Percentiles rank a stretch among this genome's conserved stretches.
Conservation (phyloP, 2,329 filamentous ascomycete genomes). For the Cercospora sesami region DNA sequence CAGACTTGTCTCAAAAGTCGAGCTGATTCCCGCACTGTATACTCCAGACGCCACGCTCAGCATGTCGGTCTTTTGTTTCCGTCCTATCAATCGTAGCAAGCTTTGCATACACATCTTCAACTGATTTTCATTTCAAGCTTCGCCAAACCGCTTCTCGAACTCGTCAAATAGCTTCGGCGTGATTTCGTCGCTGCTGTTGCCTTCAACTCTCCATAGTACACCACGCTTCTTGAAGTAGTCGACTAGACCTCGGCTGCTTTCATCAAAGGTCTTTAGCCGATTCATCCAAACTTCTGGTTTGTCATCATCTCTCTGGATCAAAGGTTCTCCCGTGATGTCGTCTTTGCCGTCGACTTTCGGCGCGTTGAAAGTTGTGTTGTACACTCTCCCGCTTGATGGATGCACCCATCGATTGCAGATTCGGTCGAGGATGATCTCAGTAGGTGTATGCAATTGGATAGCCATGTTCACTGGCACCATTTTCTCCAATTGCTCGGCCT, state of each 20-base stretch:
- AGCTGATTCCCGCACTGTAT: conserved; percentile 13
- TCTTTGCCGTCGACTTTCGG: conserved; percentile 79
- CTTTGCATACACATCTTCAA: neutral
- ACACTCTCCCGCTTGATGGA: conserved; percentile 83
- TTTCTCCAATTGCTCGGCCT: conserved; percentile 74
- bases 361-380: conserved; percentile 91
- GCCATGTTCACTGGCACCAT: conserved; percentile 94
- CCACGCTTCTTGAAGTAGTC: conserved; percentile 86
- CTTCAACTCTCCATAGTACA: conserved; percentile 81
- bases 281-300: conserved; percentile 80
- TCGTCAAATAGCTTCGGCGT: conserved; percentile 82
- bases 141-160: conserved; percentile 72
- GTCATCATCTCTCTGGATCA: conserved; percentile 83
- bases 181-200: conserved; percentile 92
- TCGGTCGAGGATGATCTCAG: conserved; percentile 80
- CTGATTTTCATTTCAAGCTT: conserved; percentile 12
- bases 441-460: conserved; percentile 80
- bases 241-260: conserved; percentile 79
- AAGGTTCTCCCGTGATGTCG: conserved; percentile 83
- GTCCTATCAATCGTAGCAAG: neutral
- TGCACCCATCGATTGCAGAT: conserved; percentile 94
- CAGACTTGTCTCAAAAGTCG: conserved; percentile 14
- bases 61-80: conserved; percentile 8
- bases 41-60: conserved; percentile 22
- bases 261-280: conserved; percentile 78